Evolutionary conservation across 768 basidiomycete genomes (phyloP), one percentile per base, ranked within the genome.

Genomic region (Boletus pseudopeckii): DNA sequence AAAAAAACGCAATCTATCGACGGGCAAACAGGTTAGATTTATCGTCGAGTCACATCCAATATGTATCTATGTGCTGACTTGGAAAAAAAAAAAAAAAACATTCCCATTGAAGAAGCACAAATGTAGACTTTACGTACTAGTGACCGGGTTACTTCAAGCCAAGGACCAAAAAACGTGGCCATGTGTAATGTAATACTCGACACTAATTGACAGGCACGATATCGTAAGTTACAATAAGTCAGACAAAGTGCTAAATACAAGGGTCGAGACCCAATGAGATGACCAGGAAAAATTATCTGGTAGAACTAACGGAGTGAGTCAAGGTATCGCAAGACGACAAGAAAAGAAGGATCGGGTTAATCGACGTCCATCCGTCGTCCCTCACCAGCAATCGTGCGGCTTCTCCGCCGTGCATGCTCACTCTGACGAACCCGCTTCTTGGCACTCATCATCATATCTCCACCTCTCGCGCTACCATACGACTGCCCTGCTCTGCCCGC

Each of bases 351-450:
- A 22, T 1, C 9, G 5, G 15, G 17, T 37, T 53, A 63, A 37
- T 63, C 57, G 10, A 56, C 39, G 15, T 48, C 56, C 62, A 52
- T 60, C 54, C 50, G 26, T 47, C 41, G 48, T 50, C 55, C 52
- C 5, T 56, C 61, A 10, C 54, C 55, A 28, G 44, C 61, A 7
- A 53, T 63, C 38, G 59, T 68, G 15, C 76, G 72, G 57, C 82
- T 88, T 64, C 71, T 74, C 64, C 86, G 72, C 59, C 84, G 74
- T 20, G 78, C 76, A 62, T 85, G 83, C 73, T 90, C 89, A 60
- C 88, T 91, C 75, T 88, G 86, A 64, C 89, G 82, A 50, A 79
- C 82, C 56, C 81, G 74, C 71, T 82, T 88, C 80, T 85, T 88
- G 59, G 84, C 85, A 52, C 81, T 85, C 76, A 84, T 76, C 64